These are phyloP conservation scores for Colletotrichum cuscutae DNA, from an alignment of 2,329 filamentous ascomycete species.

Conservation along the genomic window DNA sequence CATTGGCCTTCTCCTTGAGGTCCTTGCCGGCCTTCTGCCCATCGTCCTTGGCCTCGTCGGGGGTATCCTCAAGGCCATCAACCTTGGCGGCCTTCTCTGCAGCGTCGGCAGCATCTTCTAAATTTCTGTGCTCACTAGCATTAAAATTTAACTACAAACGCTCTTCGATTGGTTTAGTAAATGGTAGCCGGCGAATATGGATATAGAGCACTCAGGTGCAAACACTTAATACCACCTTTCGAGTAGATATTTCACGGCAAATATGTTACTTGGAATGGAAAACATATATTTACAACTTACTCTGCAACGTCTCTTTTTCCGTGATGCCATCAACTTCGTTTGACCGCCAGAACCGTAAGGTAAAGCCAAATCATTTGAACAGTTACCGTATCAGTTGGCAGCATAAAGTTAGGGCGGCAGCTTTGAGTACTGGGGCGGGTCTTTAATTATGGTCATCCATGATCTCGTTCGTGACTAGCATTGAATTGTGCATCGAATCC, in stretches of 20 bases:
- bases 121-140: background rate
- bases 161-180: background rate
- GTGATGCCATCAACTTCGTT: too few species aligned
- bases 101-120: slow-evolving; percentile 22
- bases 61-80: slow-evolving; percentile 19
- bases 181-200: background rate
- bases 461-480: too few species aligned
- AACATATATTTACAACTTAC: too few species aligned
- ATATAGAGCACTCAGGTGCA: background rate
- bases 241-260: background rate
- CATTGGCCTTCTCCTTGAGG: slow-evolving; percentile 17
- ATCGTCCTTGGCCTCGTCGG: slow-evolving; percentile 17
- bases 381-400: fast-evolving
- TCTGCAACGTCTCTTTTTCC: too few species aligned
- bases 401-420: too few species aligned
- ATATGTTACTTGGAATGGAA: too few species aligned
- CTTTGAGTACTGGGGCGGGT: too few species aligned
- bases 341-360: too few species aligned
- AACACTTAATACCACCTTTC: background rate
- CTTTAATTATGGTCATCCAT: too few species aligned
- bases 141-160: background rate
- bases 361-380: too few species aligned
- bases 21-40: slow-evolving; percentile 29
- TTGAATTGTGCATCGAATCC: too few species aligned
- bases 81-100: slow-evolving; percentile 25